These are phyloP conservation scores for Fomes fomentarius DNA, from an alignment of 1,284 basidiomycete genomes.

Conservation along the genomic window DNA sequence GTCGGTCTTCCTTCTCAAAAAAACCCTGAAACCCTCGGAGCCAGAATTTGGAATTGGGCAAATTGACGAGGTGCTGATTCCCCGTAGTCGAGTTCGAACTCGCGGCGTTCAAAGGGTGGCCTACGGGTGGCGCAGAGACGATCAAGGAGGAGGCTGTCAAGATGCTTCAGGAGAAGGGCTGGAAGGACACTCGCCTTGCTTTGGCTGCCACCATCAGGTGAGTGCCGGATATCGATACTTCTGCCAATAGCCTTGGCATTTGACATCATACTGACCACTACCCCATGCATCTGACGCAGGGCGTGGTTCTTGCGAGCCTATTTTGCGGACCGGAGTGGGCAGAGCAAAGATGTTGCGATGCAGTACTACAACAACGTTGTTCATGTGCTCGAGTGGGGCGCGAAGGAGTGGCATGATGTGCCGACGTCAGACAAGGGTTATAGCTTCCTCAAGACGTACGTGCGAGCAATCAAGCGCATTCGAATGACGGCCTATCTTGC, in stretches of 20 bases:
- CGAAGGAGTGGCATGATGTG: constrained; percentile 39
- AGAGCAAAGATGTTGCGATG: constrained; percentile 13
- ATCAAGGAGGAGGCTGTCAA: constrained; percentile 38
- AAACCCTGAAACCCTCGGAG: no score
- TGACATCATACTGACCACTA: not conserved
- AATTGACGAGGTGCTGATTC: not conserved
- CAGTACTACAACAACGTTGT: constrained; percentile 32
- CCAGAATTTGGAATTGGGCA: no score
- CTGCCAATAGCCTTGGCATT: no score
- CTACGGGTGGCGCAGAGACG: constrained; percentile 31
- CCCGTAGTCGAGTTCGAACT: constrained; percentile 36
- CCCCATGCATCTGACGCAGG: constrained; percentile 3
- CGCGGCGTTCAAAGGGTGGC: constrained; percentile 35
- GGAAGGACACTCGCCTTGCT: constrained; percentile 41
- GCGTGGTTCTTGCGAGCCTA: constrained; percentile 25
- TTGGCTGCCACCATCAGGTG: constrained; percentile 43
- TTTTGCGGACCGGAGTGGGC: constrained; percentile 11
- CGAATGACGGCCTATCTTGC: constrained; percentile 36
- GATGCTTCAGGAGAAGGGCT: constrained; percentile 38
- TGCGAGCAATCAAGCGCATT: constrained; percentile 36
- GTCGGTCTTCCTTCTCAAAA: not conserved
- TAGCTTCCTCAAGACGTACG: constrained; percentile 38
- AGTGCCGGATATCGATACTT: not conserved
- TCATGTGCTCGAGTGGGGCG: constrained; percentile 45
- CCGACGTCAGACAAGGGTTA: constrained; percentile 32